Conservation (phyloP, 208 protist species). For the Leishmania aethiopica region DNA sequence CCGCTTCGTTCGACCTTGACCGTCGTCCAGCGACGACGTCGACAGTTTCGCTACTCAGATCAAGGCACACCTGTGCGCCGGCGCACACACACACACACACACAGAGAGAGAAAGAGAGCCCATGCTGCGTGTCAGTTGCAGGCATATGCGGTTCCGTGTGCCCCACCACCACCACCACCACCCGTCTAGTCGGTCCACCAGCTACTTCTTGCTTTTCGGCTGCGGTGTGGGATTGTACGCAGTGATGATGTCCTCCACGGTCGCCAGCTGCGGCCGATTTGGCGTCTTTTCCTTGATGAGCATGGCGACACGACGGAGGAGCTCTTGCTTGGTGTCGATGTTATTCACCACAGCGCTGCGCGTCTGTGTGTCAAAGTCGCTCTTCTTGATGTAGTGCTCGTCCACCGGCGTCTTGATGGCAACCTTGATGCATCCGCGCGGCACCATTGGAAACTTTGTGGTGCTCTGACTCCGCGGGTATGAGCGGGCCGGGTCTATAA, state of each 20-base stretch:
- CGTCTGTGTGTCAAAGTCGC: slow-evolving; percentile 86
- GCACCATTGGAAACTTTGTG: slow-evolving; percentile 58
- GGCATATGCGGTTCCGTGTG: not conserved
- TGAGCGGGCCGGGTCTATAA: slow-evolving; percentile 51
- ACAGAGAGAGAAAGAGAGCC: too few relatives aligned
- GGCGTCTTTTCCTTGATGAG: slow-evolving; percentile 64
- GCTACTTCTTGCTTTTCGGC: slow-evolving; percentile 41
- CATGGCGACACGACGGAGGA: slow-evolving; percentile 71
- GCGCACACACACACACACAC: not conserved
- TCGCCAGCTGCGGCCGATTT: slow-evolving; percentile 37
- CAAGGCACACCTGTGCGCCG: not conserved
- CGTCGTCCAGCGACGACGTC: slow-evolving; percentile 2
- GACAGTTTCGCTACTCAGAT: not conserved
- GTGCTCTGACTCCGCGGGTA: slow-evolving; percentile 70
- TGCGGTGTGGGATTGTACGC: slow-evolving; percentile 37
- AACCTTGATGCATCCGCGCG: slow-evolving; percentile 78
- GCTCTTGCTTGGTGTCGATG: slow-evolving; percentile 74
- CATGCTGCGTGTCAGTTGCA: not conserved
- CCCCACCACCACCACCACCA: not conserved
- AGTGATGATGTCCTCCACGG: slow-evolving; percentile 44
- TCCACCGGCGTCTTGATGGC: slow-evolving; percentile 73
- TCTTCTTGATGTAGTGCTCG: slow-evolving; percentile 88
- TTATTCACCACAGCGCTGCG: slow-evolving; percentile 56
- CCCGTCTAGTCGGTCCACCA: not conserved
- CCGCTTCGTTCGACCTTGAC: not conserved